Evolutionary conservation across 371 early-diverging fungal genomes (phyloP).

Genomic region (Apophysomyces sp.): DNA sequence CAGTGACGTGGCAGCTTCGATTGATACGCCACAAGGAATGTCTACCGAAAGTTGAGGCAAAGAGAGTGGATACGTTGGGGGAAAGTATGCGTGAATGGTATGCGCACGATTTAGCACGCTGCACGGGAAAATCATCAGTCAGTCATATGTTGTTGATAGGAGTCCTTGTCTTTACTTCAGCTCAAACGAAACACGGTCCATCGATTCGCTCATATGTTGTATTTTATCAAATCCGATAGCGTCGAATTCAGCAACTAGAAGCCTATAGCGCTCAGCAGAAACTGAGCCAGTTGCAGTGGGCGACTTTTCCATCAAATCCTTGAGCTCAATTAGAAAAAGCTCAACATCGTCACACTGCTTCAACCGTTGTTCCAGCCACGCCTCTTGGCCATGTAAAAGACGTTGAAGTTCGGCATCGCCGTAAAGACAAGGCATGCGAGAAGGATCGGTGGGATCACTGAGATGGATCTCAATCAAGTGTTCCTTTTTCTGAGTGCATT

Average conservation of each 20-base stretch:
- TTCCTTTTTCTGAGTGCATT: constrained; percentile 18
- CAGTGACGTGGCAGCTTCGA: constrained; percentile 6
- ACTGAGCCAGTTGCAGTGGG: background rate
- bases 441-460: background rate
- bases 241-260: constrained; percentile 18
- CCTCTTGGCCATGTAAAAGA: constrained; percentile 11
- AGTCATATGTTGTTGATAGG: no score
- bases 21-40: constrained; percentile 10
- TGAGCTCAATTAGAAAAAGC: constrained; percentile 33
- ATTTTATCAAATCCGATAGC: constrained; percentile 25
- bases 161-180: constrained; percentile 12
- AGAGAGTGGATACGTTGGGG: constrained; percentile 20
- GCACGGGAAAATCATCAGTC: background rate
- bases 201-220: constrained; percentile 13
- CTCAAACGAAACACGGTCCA: constrained; percentile 19
- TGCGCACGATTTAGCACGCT: constrained; percentile 8
- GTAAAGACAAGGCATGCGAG: constrained; percentile 8
- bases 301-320: constrained; percentile 22
- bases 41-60: constrained; percentile 8
- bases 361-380: constrained; percentile 6
- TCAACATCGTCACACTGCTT: constrained; percentile 26
- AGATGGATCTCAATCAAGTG: constrained; percentile 22
- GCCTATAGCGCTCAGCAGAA: constrained; percentile 9
- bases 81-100: constrained; percentile 13
- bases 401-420: constrained; percentile 22